These are phyloP conservation scores for Parachlorella kessleri DNA, from an alignment of 139 green algal genomes.

Conservation along the genomic window DNA sequence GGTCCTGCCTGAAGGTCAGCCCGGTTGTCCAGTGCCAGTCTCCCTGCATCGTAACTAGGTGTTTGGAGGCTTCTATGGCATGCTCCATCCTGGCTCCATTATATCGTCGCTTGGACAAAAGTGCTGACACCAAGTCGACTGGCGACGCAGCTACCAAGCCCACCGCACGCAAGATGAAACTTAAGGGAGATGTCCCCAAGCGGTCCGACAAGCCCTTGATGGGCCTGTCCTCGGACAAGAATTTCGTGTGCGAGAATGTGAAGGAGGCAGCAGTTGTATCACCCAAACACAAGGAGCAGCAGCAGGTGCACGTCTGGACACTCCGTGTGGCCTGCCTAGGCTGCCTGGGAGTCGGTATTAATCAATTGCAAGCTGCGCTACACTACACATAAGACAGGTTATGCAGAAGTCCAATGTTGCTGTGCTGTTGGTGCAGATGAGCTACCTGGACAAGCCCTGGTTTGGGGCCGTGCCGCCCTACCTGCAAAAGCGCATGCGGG, in stretches of 20 bases:
- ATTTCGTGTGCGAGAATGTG: conserved; percentile 84
- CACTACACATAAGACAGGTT: no score
- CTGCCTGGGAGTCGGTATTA: no score
- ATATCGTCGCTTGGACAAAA: no score
- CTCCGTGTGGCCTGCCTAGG: no score
- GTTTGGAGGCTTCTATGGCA: no score
- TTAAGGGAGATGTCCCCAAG: conserved; percentile 38
- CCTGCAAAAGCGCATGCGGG: conserved; percentile 68
- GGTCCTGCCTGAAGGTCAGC: conserved; percentile 70
- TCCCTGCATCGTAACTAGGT: no score
- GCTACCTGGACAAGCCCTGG: conserved; percentile 62
- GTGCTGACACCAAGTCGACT: no score
- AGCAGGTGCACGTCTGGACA: no score
- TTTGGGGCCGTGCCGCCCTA: conserved; percentile 85
- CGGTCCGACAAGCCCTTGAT: conserved; percentile 65
- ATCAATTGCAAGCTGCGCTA: no score
- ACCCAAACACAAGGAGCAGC: conserved; percentile 16
- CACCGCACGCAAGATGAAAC: background rate
- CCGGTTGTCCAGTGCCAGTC: no score
- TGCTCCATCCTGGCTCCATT: no score
- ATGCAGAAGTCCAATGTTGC: no score
- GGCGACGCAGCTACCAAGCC: conserved; percentile 42
- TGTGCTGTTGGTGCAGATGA: conserved; percentile 23
- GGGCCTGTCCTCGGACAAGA: conserved; percentile 72
- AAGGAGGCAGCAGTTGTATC: conserved; percentile 41